Percentiles rank a stretch among this genome's conserved stretches.
phyloP scores from a whole-genome alignment of 768 basidiomycete species.

The Chiua virens region DNA sequence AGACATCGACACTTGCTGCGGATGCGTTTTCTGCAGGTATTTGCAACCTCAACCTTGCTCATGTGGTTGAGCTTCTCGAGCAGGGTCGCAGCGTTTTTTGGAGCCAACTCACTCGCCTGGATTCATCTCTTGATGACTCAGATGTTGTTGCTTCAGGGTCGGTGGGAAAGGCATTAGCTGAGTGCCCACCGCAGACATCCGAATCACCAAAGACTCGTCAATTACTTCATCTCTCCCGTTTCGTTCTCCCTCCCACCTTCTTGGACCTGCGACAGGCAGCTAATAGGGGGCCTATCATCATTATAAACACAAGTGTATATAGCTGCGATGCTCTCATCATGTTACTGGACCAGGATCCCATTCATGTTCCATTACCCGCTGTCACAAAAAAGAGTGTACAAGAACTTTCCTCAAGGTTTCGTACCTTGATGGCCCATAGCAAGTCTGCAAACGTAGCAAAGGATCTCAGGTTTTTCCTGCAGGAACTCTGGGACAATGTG shows the following conservation, averaged over 20 bases:
- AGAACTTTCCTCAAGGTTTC: neutral
- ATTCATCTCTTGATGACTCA: neutral
- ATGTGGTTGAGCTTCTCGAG: neutral
- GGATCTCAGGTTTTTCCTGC: neutral
- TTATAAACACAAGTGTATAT: neutral
- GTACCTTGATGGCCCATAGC: neutral
- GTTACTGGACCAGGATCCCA: neutral
- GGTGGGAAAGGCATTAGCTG: neutral
- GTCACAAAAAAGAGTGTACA: neutral
- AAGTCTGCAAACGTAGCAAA: neutral
- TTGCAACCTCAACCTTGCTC: neutral
- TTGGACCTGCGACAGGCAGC: conserved; percentile 6
- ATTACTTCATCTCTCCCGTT: conserved; percentile 5
- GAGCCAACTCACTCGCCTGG: neutral
- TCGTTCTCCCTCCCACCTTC: conserved; percentile 10
- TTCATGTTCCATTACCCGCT: neutral
- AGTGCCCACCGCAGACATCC: no score
- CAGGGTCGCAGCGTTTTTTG: neutral
- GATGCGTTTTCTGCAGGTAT: neutral
- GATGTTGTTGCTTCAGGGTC: conserved; percentile 2
- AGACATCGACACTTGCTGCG: neutral
- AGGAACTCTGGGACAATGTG: conserved; percentile 1
- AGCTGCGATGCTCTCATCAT: conserved; percentile 12
- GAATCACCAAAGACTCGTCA: neutral
- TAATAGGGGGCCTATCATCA: conserved; percentile 4